Evolutionary conservation across 148 eudicot genomes (phyloP).

Genomic region (Limonium bicolor): DNA sequence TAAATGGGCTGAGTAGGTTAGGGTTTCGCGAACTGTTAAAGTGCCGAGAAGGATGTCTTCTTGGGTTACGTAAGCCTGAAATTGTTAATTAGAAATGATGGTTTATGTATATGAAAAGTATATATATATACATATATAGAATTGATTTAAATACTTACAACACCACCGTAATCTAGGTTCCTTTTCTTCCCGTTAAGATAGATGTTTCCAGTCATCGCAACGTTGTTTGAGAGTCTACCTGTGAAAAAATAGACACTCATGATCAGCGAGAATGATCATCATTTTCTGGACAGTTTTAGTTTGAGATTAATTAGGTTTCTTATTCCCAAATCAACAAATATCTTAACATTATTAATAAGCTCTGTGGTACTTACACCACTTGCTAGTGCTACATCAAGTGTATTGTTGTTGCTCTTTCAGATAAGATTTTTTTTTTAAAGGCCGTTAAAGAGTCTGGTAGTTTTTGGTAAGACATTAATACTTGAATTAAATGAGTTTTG

Average conservation of each 20-base stretch:
- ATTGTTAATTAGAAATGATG: too few species aligned
- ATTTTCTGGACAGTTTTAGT: background rate
- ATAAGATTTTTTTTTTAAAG: too few species aligned
- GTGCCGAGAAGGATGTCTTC: conserved; percentile 18
- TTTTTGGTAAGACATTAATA: too few species aligned
- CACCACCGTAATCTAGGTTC: conserved; percentile 43
- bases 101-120: too few species aligned
- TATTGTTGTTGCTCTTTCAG: too few species aligned
- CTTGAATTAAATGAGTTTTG: too few species aligned
- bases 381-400: background rate
- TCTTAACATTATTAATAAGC: background rate
- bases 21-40: conserved; percentile 17
- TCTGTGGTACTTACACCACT: background rate
- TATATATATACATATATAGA: too few species aligned
- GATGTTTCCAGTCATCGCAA: conserved; percentile 72
- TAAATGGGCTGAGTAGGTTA: conserved; percentile 17
- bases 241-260: conserved; percentile 7
- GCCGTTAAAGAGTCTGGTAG: too few species aligned
- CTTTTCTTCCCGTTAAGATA: conserved; percentile 67
- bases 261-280: too few species aligned
- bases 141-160: conserved; percentile 27
- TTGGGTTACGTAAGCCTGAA: conserved; percentile 26
- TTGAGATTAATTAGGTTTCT: background rate
- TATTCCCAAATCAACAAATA: background rate
- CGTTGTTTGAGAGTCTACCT: conserved; percentile 70